Percentiles rank a stretch among this genome's conserved stretches.
These are phyloP conservation scores for Kingdonia uniflora DNA, from an alignment of 164 flowering plant genomes.

Conservation along the genomic window DNA sequence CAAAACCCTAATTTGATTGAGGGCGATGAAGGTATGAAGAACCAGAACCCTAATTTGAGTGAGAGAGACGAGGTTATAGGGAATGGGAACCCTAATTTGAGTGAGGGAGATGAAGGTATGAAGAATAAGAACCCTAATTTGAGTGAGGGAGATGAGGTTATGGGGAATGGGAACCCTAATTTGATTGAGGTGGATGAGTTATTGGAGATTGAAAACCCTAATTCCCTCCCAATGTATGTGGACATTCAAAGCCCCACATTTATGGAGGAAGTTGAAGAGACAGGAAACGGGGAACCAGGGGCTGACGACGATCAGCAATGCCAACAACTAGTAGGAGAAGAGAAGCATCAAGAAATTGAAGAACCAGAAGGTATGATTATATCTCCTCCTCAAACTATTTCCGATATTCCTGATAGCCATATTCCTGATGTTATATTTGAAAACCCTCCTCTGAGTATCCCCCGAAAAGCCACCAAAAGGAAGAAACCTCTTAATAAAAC, in stretches of 20 bases:
- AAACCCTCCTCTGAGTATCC: conserved; percentile 7
- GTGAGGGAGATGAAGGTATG: background rate
- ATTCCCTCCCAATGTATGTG: too few species aligned
- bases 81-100: conserved; percentile 1
- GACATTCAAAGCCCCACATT: too few species aligned
- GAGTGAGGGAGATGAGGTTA: background rate
- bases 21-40: conserved; percentile 2
- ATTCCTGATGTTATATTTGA: conserved; percentile 4
- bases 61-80: background rate
- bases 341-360: conserved; percentile 6
- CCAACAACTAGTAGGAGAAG: too few species aligned
- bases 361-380: conserved; percentile 16
- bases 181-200: background rate
- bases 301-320: background rate
- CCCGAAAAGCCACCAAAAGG: conserved; percentile 25
- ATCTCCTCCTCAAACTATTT: conserved; percentile 9
- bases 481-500: conserved; percentile 17
- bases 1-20: conserved; percentile 1
- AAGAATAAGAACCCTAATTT: background rate
- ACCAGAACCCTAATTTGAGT: conserved; percentile 1
- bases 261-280: conserved; percentile 1
- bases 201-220: background rate
- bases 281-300: background rate
- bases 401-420: background rate
- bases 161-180: conserved; percentile 3